Percentiles rank a stretch among this genome's conserved stretches.
Conservation (phyloP, 441 rosid genomes). For the Mallotus repandus region DNA sequence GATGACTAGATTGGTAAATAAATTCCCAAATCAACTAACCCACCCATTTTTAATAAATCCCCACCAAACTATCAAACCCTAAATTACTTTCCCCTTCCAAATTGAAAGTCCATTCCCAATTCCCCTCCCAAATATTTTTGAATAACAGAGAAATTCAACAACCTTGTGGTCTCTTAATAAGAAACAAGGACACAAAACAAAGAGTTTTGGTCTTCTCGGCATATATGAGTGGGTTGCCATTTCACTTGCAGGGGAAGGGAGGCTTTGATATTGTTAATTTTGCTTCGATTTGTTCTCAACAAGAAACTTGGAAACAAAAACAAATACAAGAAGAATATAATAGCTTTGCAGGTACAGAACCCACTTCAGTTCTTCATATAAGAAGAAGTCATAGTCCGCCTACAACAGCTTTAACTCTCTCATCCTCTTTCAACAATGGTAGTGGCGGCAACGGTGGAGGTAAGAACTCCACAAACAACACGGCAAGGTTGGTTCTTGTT, state of each 20-base stretch:
- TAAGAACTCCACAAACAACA: slow-evolving; percentile 26
- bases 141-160: too few species aligned
- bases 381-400: slow-evolving; percentile 63
- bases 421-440: slow-evolving; percentile 46
- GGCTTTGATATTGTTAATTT: slow-evolving; percentile 28
- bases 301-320: slow-evolving; percentile 35
- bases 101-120: too few species aligned
- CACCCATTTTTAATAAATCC: too few species aligned
- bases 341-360: slow-evolving; percentile 36
- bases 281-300: slow-evolving; percentile 33
- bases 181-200: neutral
- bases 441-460: slow-evolving; percentile 15
- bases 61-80: too few species aligned
- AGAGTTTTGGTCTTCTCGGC: slow-evolving; percentile 16
- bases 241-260: slow-evolving; percentile 38
- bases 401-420: slow-evolving; percentile 54
- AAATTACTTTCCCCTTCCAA: too few species aligned
- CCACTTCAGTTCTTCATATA: slow-evolving; percentile 52
- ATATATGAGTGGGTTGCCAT: slow-evolving; percentile 31
- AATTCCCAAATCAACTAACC: too few species aligned
- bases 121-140: too few species aligned
- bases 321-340: slow-evolving; percentile 22
- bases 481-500: slow-evolving; percentile 25
- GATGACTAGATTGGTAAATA: too few species aligned
- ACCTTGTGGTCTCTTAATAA: neutral